Conservation (phyloP, 164 flowering plant species). For the Berberis vulgaris region DNA sequence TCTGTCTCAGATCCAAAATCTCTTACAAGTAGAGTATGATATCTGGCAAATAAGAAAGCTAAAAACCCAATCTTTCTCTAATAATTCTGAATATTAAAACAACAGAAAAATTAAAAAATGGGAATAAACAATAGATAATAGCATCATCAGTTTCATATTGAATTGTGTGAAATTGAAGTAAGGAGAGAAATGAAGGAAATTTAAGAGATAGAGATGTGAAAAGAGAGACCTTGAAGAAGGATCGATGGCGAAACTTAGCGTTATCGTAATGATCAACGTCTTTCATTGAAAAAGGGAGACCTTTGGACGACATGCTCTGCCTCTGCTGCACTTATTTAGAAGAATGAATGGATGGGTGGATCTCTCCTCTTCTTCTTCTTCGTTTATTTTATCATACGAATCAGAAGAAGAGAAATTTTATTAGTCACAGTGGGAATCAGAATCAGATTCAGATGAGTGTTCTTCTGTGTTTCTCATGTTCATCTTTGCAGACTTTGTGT, state of each 20-base stretch:
- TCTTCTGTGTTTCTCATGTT: no score
- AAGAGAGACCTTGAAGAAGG: constrained; percentile 46
- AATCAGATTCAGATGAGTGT: no score
- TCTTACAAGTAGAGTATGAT: not conserved
- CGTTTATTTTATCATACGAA: no score
- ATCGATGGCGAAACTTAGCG: constrained; percentile 87
- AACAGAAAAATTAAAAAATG: not conserved
- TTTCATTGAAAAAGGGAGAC: constrained; percentile 66
- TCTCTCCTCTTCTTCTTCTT: no score
- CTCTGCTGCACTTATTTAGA: not conserved
- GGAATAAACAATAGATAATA: no score
- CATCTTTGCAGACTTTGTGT: no score
- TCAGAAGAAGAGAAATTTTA: no score
- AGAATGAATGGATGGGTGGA: not conserved
- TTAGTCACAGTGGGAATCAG: no score
- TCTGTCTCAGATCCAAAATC: not conserved
- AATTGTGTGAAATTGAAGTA: not conserved
- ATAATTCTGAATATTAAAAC: no score
- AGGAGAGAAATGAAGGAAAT: not conserved
- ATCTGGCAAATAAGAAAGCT: not conserved
- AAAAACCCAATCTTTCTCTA: no score
- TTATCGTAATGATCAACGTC: constrained; percentile 76
- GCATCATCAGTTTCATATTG: not conserved
- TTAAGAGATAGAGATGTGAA: constrained; percentile 2
- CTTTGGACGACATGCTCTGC: constrained; percentile 43